Base-by-base conservation (phyloP, 306 rosid species). In the Delonix regia region DNA sequence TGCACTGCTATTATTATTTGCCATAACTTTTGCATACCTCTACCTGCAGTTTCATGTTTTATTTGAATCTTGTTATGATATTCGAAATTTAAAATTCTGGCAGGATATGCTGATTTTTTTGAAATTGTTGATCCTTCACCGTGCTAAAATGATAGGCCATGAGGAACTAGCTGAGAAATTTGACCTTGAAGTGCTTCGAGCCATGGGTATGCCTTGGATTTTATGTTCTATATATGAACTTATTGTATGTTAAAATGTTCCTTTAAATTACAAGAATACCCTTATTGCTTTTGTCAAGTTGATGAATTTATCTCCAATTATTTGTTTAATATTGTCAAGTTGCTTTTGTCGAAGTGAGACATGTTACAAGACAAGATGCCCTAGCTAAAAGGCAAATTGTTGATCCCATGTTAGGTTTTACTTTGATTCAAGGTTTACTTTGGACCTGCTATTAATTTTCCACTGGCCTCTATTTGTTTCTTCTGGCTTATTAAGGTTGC, bases 81-180 rank as follows among this genome's bases (percentile, higher is more conserved):
- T 71, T 71, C 30, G 71, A 33, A 59, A 11, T 67, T 67, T 79
- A 63, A 51, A 72, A 28, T 13, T 64, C 44, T 78, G 45, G 71
- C 90, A 92, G 97, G 96, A 90, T 61, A 53, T 94, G 87, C 64
- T 94, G 67, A 82, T 89, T 82, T 82, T 88, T 86, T 75, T 94
- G 77, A 94, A 94, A 80, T 25, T 68, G 78, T 51, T 88, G 83
- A 83, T 90, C 61, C 81, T 84, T 59, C 86, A 80, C 48, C 94
- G 91, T 59, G 89, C 94, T 71, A 89, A 83, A 83, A 67, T 22
- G 59, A 75, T 83, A 63, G 94, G 93, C 60, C 67, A 71, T 74
- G 82, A 63, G 11, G 79, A 77, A 63, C 85, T 92, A 39, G 92
- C 89, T 2, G 15, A 83, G 34, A 89, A 83, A 67, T 94, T 92